Evolutionary conservation across 306 rosid species (phyloP).

Genomic region (Prunus armeniaca): DNA sequence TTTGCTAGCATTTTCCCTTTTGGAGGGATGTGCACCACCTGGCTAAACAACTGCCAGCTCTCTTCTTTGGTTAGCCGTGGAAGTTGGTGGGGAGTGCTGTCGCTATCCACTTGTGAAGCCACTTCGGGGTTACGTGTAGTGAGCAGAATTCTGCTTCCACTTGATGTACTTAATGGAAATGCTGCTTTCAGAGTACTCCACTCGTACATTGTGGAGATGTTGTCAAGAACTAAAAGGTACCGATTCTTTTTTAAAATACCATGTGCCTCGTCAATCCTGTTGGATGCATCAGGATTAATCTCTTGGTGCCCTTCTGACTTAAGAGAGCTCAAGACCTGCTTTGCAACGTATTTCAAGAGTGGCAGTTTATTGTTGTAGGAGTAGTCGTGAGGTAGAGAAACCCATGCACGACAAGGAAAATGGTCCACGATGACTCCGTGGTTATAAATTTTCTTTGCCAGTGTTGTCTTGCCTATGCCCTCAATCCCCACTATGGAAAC

Average conservation of each 20-base stretch:
- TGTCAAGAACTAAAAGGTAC: constrained; percentile 29
- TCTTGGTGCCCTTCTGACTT: background rate
- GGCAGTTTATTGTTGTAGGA: background rate
- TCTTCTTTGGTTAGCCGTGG: constrained; percentile 35
- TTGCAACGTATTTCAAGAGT: background rate
- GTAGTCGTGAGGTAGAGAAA: constrained; percentile 5
- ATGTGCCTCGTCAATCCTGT: background rate
- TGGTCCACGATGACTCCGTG: background rate
- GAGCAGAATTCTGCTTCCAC: constrained; percentile 28
- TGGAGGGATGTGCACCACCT: constrained; percentile 22
- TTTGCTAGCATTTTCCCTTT: constrained; percentile 19
- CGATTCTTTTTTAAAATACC: background rate
- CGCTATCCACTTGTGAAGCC: constrained; percentile 2
- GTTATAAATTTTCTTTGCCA: constrained; percentile 34
- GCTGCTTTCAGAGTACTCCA: background rate
- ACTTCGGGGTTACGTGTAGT: constrained; percentile 19
- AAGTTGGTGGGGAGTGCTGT: constrained; percentile 5
- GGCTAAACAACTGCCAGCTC: constrained; percentile 22
- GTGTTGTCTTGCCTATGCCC: constrained; percentile 48
- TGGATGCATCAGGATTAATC: background rate
- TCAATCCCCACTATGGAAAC: constrained; percentile 38
- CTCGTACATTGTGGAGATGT: constrained; percentile 5
- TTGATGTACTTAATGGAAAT: background rate
- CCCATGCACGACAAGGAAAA: constrained; percentile 32
- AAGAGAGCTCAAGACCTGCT: constrained; percentile 14